These are phyloP conservation scores for Populus deltoides DNA, from an alignment of 345 rosid species.

Conservation along the genomic window DNA sequence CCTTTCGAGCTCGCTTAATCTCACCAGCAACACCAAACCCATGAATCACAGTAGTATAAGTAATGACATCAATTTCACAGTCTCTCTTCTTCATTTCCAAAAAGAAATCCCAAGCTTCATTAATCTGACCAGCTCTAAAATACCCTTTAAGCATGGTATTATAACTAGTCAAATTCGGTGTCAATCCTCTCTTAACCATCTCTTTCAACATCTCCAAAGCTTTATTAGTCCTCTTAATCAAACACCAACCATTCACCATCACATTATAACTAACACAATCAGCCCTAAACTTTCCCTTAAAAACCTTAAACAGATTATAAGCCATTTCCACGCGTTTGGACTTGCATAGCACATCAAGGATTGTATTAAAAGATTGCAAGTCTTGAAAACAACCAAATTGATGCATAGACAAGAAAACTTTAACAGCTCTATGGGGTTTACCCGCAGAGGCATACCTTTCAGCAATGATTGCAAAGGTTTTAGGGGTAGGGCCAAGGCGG, in stretches of 20 bases:
- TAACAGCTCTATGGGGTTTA: slow-evolving; percentile 70
- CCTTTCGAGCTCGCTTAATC: slow-evolving; percentile 55
- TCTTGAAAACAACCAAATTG: slow-evolving; percentile 73
- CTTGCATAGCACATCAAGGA: slow-evolving; percentile 78
- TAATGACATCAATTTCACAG: slow-evolving; percentile 69
- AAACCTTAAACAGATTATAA: slow-evolving; percentile 53
- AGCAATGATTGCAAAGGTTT: slow-evolving; percentile 66
- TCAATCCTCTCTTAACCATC: slow-evolving; percentile 72
- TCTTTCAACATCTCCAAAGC: slow-evolving; percentile 80
- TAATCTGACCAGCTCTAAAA: slow-evolving; percentile 68
- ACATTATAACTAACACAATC: slow-evolving; percentile 74
- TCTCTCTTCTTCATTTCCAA: slow-evolving; percentile 85
- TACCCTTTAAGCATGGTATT: slow-evolving; percentile 81
- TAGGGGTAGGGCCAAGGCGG: slow-evolving; percentile 62
- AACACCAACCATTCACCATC: slow-evolving; percentile 88
- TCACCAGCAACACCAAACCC: slow-evolving; percentile 78
- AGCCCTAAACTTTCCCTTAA: slow-evolving; percentile 60
- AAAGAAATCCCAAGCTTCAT: slow-evolving; percentile 79
- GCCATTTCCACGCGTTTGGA: slow-evolving; percentile 76
- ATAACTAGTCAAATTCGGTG: slow-evolving; percentile 58
- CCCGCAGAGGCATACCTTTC: slow-evolving; percentile 71
- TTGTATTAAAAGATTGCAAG: slow-evolving; percentile 69
- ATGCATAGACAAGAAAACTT: slow-evolving; percentile 77
- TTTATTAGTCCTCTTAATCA: slow-evolving; percentile 67
- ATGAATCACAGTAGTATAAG: slow-evolving; percentile 74